phyloP scores from a whole-genome alignment of 1,139 yeast genomes.

The Taphrina wiesneri region DNA sequence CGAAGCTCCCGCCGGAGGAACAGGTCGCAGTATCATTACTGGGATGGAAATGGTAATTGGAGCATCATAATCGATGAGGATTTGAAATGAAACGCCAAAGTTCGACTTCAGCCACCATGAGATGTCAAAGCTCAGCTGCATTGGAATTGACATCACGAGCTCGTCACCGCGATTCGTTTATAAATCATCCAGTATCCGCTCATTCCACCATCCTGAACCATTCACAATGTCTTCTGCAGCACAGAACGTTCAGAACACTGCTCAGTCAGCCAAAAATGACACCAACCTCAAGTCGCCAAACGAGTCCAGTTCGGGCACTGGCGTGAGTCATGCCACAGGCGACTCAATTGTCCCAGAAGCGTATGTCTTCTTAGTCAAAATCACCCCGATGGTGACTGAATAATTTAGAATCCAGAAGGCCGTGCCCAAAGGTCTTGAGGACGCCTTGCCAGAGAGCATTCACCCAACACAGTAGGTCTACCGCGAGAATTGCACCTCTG shows the following conservation, averaged over 20 bases:
- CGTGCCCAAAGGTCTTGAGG: conserved; percentile 16
- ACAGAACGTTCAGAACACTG: not conserved
- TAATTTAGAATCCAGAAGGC: conserved; percentile 16
- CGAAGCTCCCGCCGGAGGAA: too few relatives aligned
- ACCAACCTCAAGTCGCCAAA: conserved; percentile 12
- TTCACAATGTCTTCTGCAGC: conserved; percentile 3
- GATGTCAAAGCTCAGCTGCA: not conserved
- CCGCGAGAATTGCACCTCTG: too few relatives aligned
- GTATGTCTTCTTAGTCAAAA: not conserved
- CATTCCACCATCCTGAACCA: not conserved
- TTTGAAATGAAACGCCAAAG: not conserved
- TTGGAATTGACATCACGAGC: not conserved
- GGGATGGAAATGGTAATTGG: too few relatives aligned
- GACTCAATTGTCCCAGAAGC: conserved; percentile 21
- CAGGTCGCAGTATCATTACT: too few relatives aligned
- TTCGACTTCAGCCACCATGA: not conserved
- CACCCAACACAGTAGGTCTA: conserved; percentile 20
- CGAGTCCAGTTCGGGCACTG: conserved; percentile 11
- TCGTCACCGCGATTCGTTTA: not conserved
- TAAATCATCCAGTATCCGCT: not conserved
- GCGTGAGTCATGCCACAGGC: conserved; percentile 24
- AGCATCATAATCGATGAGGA: too few relatives aligned
- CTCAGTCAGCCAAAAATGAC: conserved; percentile 5
- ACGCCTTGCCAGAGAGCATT: conserved; percentile 12
- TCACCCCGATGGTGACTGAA: not conserved